Evolutionary conservation across 106 monocot species (phyloP).

Genomic region (Vanilla planifolia): DNA sequence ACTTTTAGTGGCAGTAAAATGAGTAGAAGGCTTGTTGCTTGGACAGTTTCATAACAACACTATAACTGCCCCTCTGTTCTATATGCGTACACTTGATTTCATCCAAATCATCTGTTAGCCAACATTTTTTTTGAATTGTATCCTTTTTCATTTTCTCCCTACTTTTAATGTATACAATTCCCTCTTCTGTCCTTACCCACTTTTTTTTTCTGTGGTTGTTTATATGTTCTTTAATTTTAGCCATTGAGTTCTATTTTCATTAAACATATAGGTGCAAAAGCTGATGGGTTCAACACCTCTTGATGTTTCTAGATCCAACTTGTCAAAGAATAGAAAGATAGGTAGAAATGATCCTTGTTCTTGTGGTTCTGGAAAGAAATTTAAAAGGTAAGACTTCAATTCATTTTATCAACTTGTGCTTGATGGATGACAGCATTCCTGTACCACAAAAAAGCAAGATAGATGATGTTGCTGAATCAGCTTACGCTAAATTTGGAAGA

Average conservation of each 20-base stretch:
- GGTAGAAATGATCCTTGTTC: conserved; percentile 83
- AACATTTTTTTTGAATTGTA: no score
- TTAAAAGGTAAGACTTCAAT: conserved; percentile 58
- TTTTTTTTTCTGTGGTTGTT: neutral
- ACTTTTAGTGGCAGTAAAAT: no score
- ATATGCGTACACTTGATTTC: no score
- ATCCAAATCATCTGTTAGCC: no score
- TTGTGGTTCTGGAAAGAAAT: conserved; percentile 87
- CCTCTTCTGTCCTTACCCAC: neutral
- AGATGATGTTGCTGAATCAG: no score
- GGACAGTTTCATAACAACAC: no score
- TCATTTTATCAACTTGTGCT: neutral
- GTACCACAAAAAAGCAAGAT: no score
- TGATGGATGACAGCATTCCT: no score
- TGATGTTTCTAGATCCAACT: conserved; percentile 49
- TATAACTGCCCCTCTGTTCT: no score
- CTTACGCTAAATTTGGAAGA: no score
- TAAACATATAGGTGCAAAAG: conserved; percentile 75
- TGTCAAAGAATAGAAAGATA: conserved; percentile 52
- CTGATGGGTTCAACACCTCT: conserved; percentile 88
- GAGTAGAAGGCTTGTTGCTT: no score
- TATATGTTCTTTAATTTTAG: neutral
- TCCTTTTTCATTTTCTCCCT: no score
- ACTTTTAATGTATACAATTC: neutral
- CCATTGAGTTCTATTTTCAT: neutral